Percentiles rank a stretch among this genome's conserved stretches.
phyloP scores from a whole-genome alignment of 352 stramenopile genomes.

The Pythium apleroticum region DNA sequence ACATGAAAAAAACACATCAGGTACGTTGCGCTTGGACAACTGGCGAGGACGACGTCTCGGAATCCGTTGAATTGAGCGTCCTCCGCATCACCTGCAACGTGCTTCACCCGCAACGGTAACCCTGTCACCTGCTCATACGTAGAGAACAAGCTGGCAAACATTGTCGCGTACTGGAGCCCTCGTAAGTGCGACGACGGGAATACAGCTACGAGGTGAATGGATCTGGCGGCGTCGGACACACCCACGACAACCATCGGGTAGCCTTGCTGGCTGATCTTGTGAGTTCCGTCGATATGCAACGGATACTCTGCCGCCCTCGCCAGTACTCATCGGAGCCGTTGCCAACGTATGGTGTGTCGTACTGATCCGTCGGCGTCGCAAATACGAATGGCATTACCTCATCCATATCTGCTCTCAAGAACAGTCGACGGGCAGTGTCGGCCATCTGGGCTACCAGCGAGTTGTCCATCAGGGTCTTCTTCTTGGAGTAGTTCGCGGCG shows the following conservation, averaged over 20 bases:
- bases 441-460: background rate
- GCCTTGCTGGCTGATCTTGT: no score
- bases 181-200: background rate
- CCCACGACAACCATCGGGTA: background rate
- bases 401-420: background rate
- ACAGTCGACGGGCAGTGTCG: background rate
- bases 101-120: background rate
- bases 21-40: background rate
- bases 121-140: background rate
- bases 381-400: background rate
- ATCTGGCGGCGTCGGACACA: background rate
- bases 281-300: no score
- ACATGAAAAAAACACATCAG: conserved; percentile 8
- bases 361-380: background rate
- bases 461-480: background rate
- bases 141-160: background rate
- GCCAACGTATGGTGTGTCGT: background rate
- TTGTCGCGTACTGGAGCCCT: background rate
- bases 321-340: background rate
- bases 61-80: background rate
- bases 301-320: background rate
- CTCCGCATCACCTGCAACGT: background rate
- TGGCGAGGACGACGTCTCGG: background rate
- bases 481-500: conserved; percentile 1
- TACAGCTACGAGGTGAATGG: background rate